Conservation (phyloP, 2,329 filamentous ascomycete genomes). For the Ascochyta viciae-villosae region DNA sequence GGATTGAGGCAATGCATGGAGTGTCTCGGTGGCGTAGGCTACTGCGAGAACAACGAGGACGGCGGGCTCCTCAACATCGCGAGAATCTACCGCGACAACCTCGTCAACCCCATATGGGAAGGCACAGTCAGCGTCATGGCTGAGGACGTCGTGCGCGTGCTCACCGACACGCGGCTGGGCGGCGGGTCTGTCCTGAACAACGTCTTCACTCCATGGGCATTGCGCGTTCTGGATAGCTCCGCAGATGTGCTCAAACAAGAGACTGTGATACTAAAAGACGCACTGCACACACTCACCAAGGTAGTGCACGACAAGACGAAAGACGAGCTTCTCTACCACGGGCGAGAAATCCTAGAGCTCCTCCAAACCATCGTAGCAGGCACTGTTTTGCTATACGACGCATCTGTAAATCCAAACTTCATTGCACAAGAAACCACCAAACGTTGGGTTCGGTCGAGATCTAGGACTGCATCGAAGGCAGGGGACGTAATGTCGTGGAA, state of each 20-base stretch:
- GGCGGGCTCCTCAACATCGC: slow-evolving; percentile 67
- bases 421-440: slow-evolving; percentile 45
- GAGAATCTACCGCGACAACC: slow-evolving; percentile 69
- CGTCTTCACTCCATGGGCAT: slow-evolving; percentile 30
- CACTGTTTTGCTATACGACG: slow-evolving; percentile 50
- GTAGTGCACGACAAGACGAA: slow-evolving; percentile 20
- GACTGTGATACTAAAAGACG: slow-evolving; percentile 13
- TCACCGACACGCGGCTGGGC: slow-evolving; percentile 45
- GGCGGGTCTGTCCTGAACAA: slow-evolving; percentile 30
- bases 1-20: slow-evolving; percentile 65
- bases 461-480: not conserved
- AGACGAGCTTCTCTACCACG: slow-evolving; percentile 34
- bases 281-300: slow-evolving; percentile 16
- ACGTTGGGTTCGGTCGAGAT: slow-evolving; percentile 40
- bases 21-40: slow-evolving; percentile 70
- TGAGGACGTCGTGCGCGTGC: slow-evolving; percentile 57
- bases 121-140: slow-evolving; percentile 76
- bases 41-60: slow-evolving; percentile 67
- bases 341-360: slow-evolving; percentile 33
- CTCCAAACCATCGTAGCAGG: slow-evolving; percentile 48
- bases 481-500: slow-evolving; percentile 9
- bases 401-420: slow-evolving; percentile 40
- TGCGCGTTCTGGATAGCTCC: slow-evolving; percentile 17
- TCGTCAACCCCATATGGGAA: slow-evolving; percentile 73
- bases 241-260: slow-evolving; percentile 16